Evolutionary conservation across 192 early-diverging fungal species (phyloP).

Genomic region (Backusella liffmaniae): DNA sequence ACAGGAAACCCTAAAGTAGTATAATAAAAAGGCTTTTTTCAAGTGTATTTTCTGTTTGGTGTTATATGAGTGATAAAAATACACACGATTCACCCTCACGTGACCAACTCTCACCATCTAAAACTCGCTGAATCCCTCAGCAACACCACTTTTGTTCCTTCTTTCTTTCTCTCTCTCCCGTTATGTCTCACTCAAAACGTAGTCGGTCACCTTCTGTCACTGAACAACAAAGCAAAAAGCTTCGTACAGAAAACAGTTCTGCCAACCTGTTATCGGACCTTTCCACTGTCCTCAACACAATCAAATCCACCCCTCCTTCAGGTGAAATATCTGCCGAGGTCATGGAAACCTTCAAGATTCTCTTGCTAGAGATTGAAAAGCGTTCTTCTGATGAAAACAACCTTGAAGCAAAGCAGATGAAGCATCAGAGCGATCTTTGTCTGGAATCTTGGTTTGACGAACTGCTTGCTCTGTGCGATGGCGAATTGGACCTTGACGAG

Average conservation of each 20-base stretch:
- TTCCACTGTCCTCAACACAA: constrained; percentile 23
- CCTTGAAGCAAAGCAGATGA: constrained; percentile 24
- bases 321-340: constrained; percentile 35
- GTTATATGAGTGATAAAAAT: no score
- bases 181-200: constrained; percentile 15
- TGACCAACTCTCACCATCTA: no score
- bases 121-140: not conserved
- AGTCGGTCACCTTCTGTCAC: constrained; percentile 11
- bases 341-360: constrained; percentile 27
- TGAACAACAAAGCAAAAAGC: not conserved
- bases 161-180: not conserved
- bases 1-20: no score
- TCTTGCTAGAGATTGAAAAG: constrained; percentile 36
- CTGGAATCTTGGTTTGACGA: constrained; percentile 37
- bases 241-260: not conserved
- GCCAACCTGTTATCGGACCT: constrained; percentile 21
- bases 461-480: constrained; percentile 32
- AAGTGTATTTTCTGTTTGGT: no score
- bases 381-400: constrained; percentile 33
- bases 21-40: no score
- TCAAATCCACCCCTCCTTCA: constrained; percentile 27
- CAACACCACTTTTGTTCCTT: not conserved
- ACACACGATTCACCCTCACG: no score
- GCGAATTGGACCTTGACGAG: constrained; percentile 22
- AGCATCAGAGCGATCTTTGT: constrained; percentile 30